phyloP scores from a whole-genome alignment of 139 green algal genomes.

The Klebsormidium nitens region DNA sequence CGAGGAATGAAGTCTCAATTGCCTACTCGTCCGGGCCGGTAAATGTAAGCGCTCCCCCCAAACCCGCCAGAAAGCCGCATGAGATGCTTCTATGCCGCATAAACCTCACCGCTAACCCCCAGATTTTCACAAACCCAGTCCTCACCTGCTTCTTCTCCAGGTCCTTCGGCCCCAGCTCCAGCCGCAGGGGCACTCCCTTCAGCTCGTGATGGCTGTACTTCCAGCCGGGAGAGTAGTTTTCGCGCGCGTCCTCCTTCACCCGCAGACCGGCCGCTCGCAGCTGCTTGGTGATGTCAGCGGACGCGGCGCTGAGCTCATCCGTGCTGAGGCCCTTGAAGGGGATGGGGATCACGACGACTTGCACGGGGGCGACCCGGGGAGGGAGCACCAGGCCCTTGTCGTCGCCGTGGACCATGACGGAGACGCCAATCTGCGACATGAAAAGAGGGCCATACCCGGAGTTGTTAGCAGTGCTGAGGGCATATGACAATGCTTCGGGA shows the following conservation, averaged over 20 bases:
- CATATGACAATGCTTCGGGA: too few species aligned
- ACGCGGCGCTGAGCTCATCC: constrained; percentile 14
- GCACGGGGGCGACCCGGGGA: constrained; percentile 73
- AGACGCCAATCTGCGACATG: constrained; percentile 89
- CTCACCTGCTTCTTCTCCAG: constrained; percentile 69
- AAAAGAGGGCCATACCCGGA: too few species aligned
- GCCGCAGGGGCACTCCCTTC: constrained; percentile 85
- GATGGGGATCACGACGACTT: constrained; percentile 54
- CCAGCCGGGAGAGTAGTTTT: constrained; percentile 96
- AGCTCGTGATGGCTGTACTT: constrained; percentile 99
- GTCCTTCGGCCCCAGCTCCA: constrained; percentile 93
- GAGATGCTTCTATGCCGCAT: too few species aligned
- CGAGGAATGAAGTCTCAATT: too few species aligned
- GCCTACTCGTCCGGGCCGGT: too few species aligned
- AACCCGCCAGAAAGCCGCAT: too few species aligned
- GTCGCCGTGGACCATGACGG: constrained; percentile 97
- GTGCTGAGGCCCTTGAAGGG: constrained; percentile 43
- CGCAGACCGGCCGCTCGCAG: constrained; percentile 63
- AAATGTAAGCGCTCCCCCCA: too few species aligned
- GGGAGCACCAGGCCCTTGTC: constrained; percentile 95
- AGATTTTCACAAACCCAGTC: constrained; percentile 4
- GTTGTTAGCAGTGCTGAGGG: too few species aligned
- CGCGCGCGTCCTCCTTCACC: constrained; percentile 65
- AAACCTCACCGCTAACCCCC: too few species aligned
- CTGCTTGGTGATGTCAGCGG: constrained; percentile 34